phyloP scores from a whole-genome alignment of 768 basidiomycete species.

The Leccinum longicurvipes region DNA sequence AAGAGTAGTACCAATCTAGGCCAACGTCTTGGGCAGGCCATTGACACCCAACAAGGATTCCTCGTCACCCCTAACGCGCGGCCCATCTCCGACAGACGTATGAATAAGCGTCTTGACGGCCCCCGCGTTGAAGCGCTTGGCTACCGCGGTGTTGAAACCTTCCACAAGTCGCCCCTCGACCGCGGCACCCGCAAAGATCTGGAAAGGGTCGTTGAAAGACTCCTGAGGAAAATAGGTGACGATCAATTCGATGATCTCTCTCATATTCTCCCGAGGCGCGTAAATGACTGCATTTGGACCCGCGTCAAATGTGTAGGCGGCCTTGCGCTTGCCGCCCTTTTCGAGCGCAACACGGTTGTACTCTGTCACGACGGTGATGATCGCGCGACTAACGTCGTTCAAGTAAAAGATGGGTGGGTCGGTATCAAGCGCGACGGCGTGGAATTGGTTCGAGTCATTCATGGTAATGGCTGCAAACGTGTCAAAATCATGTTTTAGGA shows the following conservation, averaged over 20 bases:
- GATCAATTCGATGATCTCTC: conserved; percentile 73
- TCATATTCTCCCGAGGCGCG: conserved; percentile 71
- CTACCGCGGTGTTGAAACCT: conserved; percentile 79
- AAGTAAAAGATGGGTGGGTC: conserved; percentile 98
- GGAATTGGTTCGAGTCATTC: conserved; percentile 98
- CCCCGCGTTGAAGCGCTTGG: conserved; percentile 67
- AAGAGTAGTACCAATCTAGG: conserved; percentile 15
- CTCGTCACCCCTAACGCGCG: conserved; percentile 58
- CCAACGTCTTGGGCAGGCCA: conserved; percentile 64
- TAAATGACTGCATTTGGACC: conserved; percentile 99
- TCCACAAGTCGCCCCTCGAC: conserved; percentile 51
- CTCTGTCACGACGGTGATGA: conserved; percentile 88
- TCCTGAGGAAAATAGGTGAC: conserved; percentile 85
- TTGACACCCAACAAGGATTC: conserved; percentile 64
- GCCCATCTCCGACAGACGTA: conserved; percentile 90
- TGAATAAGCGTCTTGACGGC: conserved; percentile 90
- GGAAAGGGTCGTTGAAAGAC: conserved; percentile 74
- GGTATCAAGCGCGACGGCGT: conserved; percentile 95
- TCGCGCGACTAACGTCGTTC: conserved; percentile 95
- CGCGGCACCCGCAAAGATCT: conserved; percentile 46
- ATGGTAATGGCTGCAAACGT: conserved; percentile 90
- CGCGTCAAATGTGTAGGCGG: conserved; percentile 98
- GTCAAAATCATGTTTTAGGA: conserved; percentile 77
- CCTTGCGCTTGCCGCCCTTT: conserved; percentile 59
- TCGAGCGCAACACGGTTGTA: conserved; percentile 79